Evolutionary conservation across 495 filamentous ascomycete genomes (phyloP).

Genomic region (Pyrenopolyporus hunteri): DNA sequence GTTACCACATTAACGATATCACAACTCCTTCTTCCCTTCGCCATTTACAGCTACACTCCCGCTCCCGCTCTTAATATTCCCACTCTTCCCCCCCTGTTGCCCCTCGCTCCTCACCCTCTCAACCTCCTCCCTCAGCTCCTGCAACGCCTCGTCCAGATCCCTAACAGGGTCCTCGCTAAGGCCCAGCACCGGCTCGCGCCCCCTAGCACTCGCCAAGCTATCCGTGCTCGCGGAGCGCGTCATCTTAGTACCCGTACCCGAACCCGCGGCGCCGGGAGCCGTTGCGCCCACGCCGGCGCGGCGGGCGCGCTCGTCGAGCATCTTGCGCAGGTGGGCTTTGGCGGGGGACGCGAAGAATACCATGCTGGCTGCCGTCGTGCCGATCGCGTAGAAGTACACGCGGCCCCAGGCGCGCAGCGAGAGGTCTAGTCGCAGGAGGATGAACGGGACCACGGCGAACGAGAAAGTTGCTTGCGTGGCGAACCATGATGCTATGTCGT

Average conservation of each 20-base stretch:
- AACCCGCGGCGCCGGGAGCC: too few relatives aligned
- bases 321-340: slow-evolving; percentile 63
- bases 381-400: slow-evolving; percentile 86
- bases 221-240: slow-evolving; percentile 47
- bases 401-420: slow-evolving; percentile 77
- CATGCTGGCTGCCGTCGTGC: slow-evolving; percentile 67
- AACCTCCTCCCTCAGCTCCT: slow-evolving; percentile 71
- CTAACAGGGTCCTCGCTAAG: slow-evolving; percentile 75
- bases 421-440: slow-evolving; percentile 71
- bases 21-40: slow-evolving; percentile 14
- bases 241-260: too few relatives aligned
- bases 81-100: not conserved
- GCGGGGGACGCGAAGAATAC: slow-evolving; percentile 82
- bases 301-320: slow-evolving; percentile 63
- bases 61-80: not conserved
- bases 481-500: slow-evolving; percentile 82
- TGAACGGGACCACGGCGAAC: slow-evolving; percentile 82
- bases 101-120: slow-evolving; percentile 46
- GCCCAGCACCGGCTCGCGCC: slow-evolving; percentile 68
- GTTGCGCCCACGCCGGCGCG: slow-evolving; percentile 33
- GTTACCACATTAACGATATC: too few relatives aligned
- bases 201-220: slow-evolving; percentile 34
- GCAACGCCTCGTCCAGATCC: slow-evolving; percentile 80
- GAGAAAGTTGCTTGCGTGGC: slow-evolving; percentile 82
- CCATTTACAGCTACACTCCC: not conserved